Evolutionary conservation across 306 rosid genomes (phyloP), one percentile per base, ranked within the genome.

Genomic region (Fagus crenata): DNA sequence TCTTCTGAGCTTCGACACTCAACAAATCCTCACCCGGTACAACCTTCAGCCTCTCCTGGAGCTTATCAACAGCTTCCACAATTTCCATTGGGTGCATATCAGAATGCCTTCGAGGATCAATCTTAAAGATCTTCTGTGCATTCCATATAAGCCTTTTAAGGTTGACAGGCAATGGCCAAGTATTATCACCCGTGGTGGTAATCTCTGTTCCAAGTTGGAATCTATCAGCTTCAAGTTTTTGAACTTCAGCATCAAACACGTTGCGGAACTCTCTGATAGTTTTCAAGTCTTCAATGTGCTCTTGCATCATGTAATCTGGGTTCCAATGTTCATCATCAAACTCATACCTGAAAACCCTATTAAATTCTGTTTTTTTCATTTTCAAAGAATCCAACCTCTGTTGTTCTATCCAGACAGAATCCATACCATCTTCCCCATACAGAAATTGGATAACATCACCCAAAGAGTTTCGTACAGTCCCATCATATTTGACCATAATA

Each of bases 51-150:
- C 99, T 87, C 88, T 95, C 99, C 77, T 95, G 99, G 31, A 95
- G 99, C 82, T 95, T 95, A 80, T 95, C 99, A 83, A 95, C 90
- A 75, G 99, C 99, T 86, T 95, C 99, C 63, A 95, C 99, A 28
- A 95, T 92, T 86, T 95, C 99, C 99, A 95, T 92, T 0, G 99
- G 99, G 69, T 95, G 99, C 99, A 95, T 92, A 80, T 92, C 97
- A 58, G 99, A 95, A 53, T 97, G 96, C 89, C 97, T 89, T 36
- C 97, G 87, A 81, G 86, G 91, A 83, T 95, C 99, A 18, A 95
- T 93, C 89, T 92, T 95, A 75, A 95, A 95, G 51, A 93, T 95
- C 80, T 92, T 95, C 72, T 89, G 97, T 6, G 99, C 99, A 89
- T 95, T 95, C 97, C 95, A 92, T 81, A 95, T 95, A 72, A 95